Conservation (phyloP, 176 grass and related monocot genomes). For the Avena insularis region DNA sequence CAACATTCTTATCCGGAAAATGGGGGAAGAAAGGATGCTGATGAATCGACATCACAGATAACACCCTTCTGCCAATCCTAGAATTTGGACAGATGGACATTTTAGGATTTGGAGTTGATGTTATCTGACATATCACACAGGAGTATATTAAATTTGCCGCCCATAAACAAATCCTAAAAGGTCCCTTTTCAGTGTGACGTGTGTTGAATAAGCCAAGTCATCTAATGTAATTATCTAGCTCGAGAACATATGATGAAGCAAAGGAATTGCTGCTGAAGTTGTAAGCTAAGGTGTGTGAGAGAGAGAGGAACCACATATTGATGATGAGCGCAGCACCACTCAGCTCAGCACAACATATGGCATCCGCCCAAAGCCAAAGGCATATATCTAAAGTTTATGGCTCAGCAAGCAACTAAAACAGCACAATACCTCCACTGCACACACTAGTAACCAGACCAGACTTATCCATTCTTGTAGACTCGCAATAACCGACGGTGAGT, state of each 20-base stretch:
- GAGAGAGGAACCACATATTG: background rate
- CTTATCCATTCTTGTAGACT: background rate
- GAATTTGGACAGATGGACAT: background rate
- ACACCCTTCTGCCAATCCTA: background rate
- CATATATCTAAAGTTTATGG: constrained; percentile 37
- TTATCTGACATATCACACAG: constrained; percentile 1
- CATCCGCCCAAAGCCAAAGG: constrained; percentile 14
- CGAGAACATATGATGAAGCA: background rate
- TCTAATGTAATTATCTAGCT: background rate
- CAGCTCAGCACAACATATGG: background rate
- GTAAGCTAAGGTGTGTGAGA: background rate
- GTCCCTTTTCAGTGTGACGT: too few species aligned
- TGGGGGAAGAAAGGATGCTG: background rate
- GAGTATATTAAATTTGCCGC: background rate
- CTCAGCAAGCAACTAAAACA: constrained; percentile 17
- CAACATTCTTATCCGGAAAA: constrained; percentile 6
- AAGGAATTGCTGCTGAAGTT: background rate
- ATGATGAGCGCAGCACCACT: constrained; percentile 14
- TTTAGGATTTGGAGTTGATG: too few species aligned
- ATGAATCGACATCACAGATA: background rate
- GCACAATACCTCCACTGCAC: constrained; percentile 15
- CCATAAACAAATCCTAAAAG: background rate
- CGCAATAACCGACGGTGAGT: background rate
- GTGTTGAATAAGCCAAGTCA: background rate
- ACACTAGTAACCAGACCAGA: constrained; percentile 20